Evolutionary conservation across 2,329 filamentous ascomycete species (phyloP), one percentile per base, ranked within the genome.

Genomic region (Colletotrichum incanum): DNA sequence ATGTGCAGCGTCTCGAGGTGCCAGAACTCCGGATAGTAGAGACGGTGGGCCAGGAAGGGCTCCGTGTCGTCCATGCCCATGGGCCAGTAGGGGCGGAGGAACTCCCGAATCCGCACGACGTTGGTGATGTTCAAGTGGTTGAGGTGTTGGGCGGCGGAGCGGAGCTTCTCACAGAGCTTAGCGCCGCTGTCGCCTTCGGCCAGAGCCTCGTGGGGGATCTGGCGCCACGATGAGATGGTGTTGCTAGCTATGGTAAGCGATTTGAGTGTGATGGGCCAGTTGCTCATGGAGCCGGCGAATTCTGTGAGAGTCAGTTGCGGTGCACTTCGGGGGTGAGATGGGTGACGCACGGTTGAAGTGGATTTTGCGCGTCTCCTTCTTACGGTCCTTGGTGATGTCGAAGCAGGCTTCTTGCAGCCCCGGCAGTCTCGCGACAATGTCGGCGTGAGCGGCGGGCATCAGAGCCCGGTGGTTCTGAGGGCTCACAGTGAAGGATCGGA

Each of bases 61-160:
- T 71, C 69, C 20, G 59, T 62, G 23, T 76, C 72, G 7, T 75
- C 73, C 26, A 47, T 14, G 16, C 59, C 50, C 4, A 47, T 26
- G 11, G 76, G 73, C 76, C 76, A 77, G 47, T 74, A 56, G 3
- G 75, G 73, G 12, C 67, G 58, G 16, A 77, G 69, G 50, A 76
- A 73, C 39, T 72, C 68, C 4, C 73, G 66, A 20, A 76, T 71
- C n/a, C 67, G 74, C 28, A 77, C 64, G 18, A 77, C 65, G 26
- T 76, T 74, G 34, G 62, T 63, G 58, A 77, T 49, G 23, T 49
- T 64, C 23, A 77, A 56, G 31, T 73, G 54, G 31, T 65, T 73
- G 12, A 77, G 65, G 41, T 74, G 59, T 20, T 60, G 50, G 14
- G 75, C 71, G 39, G 74, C 55, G 23, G 49, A 39, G 31, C 72